A percentile compares a stretch with the other conserved stretches of the same genome.
phyloP scores from a whole-genome alignment of 805 yeast species.

The Kuraishia molischiana region DNA sequence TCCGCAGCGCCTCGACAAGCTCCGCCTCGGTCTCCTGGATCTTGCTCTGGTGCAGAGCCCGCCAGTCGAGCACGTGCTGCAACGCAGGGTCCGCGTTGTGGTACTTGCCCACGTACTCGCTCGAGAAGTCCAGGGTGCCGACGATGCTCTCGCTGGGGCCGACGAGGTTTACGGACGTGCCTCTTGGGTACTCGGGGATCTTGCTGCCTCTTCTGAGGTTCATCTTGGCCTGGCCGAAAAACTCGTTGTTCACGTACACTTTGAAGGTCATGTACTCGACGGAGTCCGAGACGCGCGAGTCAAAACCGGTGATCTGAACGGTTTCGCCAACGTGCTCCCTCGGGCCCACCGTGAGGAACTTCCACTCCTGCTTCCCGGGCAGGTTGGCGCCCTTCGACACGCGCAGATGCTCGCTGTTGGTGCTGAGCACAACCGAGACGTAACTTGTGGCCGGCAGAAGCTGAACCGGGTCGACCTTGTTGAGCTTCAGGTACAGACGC shows the following conservation, averaged over 20 bases:
- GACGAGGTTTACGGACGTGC: conserved; percentile 30
- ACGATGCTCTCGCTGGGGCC: conserved; percentile 29
- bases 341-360: conserved; percentile 61
- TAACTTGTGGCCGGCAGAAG: conserved; percentile 23
- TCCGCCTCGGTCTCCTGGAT: conserved; percentile 27
- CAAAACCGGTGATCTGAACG: conserved; percentile 53
- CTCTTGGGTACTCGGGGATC: conserved; percentile 30
- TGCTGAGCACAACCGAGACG: conserved; percentile 42
- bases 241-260: conserved; percentile 54
- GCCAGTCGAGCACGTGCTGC: conserved; percentile 46
- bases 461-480: conserved; percentile 26
- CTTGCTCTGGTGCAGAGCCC: conserved; percentile 31
- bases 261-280: conserved; percentile 47
- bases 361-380: conserved; percentile 43
- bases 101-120: conserved; percentile 60
- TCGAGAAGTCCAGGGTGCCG: conserved; percentile 38
- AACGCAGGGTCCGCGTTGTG: conserved; percentile 51
- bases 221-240: conserved; percentile 49
- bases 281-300: conserved; percentile 27
- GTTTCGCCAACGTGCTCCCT: conserved; percentile 68
- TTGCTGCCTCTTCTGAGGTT: conserved; percentile 18
- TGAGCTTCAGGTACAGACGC: conserved; percentile 47
- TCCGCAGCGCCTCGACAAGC: conserved; percentile 35
- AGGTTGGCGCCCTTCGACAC: conserved; percentile 69
- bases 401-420: conserved; percentile 38